These are phyloP conservation scores for Ceratocystis eucalypticola DNA, from an alignment of 2,329 filamentous ascomycete species.

Conservation along the genomic window DNA sequence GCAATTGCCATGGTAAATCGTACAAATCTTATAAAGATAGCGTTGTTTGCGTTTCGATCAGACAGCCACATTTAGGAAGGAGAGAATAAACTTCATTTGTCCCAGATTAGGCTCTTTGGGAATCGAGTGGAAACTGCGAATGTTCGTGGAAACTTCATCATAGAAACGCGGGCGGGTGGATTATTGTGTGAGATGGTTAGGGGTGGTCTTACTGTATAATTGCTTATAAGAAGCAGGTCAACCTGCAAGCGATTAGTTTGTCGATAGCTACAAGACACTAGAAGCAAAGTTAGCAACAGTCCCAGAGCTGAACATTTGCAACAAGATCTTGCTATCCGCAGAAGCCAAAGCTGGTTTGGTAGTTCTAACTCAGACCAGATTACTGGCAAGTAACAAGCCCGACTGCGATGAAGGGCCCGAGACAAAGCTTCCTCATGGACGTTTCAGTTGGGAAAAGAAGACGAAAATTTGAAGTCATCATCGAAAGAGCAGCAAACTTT, in stretches of 20 bases:
- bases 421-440: conserved; percentile 67
- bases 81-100: conserved; percentile 56
- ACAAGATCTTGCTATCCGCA: conserved; percentile 7
- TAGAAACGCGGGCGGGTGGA: conserved; percentile 24
- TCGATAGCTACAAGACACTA: not conserved
- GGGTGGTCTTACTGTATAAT: conserved; percentile 7
- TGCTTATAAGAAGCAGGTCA: not conserved
- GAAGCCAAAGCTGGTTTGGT: conserved; percentile 16
- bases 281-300: conserved; percentile 7
- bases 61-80: conserved; percentile 52
- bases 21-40: not conserved
- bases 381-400: conserved; percentile 84
- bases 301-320: conserved; percentile 19
- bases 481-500: conserved; percentile 27
- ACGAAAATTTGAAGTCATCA: conserved; percentile 62
- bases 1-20: not conserved
- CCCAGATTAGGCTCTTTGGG: conserved; percentile 52
- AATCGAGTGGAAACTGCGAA: conserved; percentile 86
- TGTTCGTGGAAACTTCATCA: conserved; percentile 65
- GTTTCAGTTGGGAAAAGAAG: conserved; percentile 86
- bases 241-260: conserved; percentile 6
- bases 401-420: conserved; percentile 45
- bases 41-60: conserved; percentile 32
- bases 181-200: not conserved
- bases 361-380: conserved; percentile 52